Percentiles rank a stretch among this genome's conserved stretches.
These are phyloP conservation scores for barley (Hordeum vulgare) DNA, from an alignment of 176 grass and related monocot genomes.

Conservation along the genomic window DNA sequence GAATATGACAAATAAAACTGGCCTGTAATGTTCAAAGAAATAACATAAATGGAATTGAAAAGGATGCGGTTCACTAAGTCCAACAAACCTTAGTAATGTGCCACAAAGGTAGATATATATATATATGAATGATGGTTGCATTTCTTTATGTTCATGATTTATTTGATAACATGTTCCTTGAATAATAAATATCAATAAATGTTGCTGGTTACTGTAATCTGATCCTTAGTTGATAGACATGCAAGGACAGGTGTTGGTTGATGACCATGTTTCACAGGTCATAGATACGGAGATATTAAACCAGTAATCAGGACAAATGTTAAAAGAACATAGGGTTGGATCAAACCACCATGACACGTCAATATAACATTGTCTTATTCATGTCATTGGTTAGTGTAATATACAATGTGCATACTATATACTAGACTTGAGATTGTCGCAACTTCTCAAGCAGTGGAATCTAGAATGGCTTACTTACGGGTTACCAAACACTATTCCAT, in stretches of 20 bases:
- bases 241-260: too few relatives aligned
- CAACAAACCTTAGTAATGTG: background rate
- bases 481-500: background rate
- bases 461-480: background rate
- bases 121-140: background rate
- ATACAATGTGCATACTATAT: background rate
- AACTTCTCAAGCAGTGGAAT: background rate
- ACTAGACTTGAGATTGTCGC: background rate
- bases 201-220: background rate
- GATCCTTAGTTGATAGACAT: too few relatives aligned
- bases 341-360: background rate
- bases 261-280: too few relatives aligned
- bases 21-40: background rate
- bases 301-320: background rate
- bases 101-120: background rate
- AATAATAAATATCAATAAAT: conserved; percentile 16
- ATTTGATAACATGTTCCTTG: background rate
- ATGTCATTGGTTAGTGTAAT: background rate
- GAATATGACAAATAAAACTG: conserved; percentile 10
- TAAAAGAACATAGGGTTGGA: background rate
- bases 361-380: background rate
- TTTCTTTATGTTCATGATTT: background rate
- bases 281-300: background rate
- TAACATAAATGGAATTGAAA: background rate
- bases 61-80: background rate